These are phyloP conservation scores for Camelina laxa DNA, from an alignment of 345 rosid genomes.

Conservation along the genomic window DNA sequence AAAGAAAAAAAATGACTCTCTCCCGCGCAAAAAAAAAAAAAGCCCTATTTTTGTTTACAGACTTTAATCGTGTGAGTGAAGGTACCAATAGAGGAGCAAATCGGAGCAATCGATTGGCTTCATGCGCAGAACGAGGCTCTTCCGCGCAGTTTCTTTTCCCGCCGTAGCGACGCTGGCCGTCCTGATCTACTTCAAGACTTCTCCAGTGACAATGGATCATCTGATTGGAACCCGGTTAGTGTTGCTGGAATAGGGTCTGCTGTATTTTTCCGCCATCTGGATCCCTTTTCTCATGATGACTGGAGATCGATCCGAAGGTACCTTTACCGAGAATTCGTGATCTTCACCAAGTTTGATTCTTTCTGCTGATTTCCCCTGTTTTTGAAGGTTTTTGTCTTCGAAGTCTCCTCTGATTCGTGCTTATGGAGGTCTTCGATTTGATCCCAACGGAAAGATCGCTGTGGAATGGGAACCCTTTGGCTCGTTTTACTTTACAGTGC, in stretches of 20 bases:
- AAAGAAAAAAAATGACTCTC: not conserved
- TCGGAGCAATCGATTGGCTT: constrained; percentile 85
- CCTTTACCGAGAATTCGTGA: not conserved
- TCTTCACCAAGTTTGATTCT: constrained; percentile 2
- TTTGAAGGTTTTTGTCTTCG: constrained; percentile 65
- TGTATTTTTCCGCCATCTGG: constrained; percentile 63
- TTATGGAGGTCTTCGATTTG: constrained; percentile 87
- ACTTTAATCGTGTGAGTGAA: constrained; percentile 20
- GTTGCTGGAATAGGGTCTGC: constrained; percentile 91
- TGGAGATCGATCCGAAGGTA: constrained; percentile 87
- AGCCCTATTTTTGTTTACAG: not conserved
- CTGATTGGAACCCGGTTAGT: constrained; percentile 49
- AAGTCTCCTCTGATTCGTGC: constrained; percentile 83
- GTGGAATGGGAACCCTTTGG: constrained; percentile 86
- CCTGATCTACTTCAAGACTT: constrained; percentile 45
- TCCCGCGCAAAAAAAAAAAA: constrained; percentile 38
- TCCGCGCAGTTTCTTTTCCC: constrained; percentile 79
- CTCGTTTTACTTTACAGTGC: constrained; percentile 79
- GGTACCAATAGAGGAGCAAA: constrained; percentile 66
- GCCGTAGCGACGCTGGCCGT: constrained; percentile 46
- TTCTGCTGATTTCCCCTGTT: constrained; percentile 14
- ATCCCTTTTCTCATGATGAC: constrained; percentile 73
- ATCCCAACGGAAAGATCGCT: constrained; percentile 59
- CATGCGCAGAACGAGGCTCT: constrained; percentile 67
- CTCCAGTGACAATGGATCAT: constrained; percentile 42